Evolutionary conservation across 768 basidiomycete genomes (phyloP), one percentile per base, ranked within the genome.

Genomic region (Dictyophora rubrovolvata): DNA sequence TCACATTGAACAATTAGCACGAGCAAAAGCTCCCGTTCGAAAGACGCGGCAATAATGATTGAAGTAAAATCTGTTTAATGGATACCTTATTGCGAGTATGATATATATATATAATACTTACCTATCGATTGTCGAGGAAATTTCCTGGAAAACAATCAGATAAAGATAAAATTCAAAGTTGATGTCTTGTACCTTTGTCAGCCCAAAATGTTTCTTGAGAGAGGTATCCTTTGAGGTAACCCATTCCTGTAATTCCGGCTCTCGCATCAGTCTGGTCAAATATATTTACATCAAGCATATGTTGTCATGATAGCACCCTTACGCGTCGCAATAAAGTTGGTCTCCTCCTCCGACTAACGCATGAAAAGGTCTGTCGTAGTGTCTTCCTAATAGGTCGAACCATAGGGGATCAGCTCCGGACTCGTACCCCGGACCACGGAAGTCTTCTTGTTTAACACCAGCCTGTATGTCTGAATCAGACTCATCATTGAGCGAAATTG

Each of bases 301-400:
- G 22, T 20, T 14, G 4, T n/a, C n/a, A n/a, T 42, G 20, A 37
- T 34, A 46, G 14, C 54, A n/a, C 18, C 17, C 83, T 48, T 65
- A 86, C 86, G 77, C 74, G 63, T 93, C 90, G 62, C 89, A 91
- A 65, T 93, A 96, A 17, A 96, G 76, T 69, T 95, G 93, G 69
- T 95, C 93, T 11, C 93, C 93, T 18, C 95, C 95, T 17, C 95
- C 95, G 6, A 96, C 85, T 36, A 98, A 77, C n/a, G 77, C 82
- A 66, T 99, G 95, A 68, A 93, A 93, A 0, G 95, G 93, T 59
- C 75, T 73, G 65, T 83, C 79, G 1, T 79, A 76, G 65, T 98
- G 96, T 65, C 87, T 85, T 48, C 81, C 73, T 22, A 98, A 79
- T n/a, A 99, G 72, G 72, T 99, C 94, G 61, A 84, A 77, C 95